A percentile compares a stretch with the other conserved stretches of the same genome.
phyloP scores from a whole-genome alignment of 495 filamentous ascomycete genomes.

The Haplographium delicatum region DNA sequence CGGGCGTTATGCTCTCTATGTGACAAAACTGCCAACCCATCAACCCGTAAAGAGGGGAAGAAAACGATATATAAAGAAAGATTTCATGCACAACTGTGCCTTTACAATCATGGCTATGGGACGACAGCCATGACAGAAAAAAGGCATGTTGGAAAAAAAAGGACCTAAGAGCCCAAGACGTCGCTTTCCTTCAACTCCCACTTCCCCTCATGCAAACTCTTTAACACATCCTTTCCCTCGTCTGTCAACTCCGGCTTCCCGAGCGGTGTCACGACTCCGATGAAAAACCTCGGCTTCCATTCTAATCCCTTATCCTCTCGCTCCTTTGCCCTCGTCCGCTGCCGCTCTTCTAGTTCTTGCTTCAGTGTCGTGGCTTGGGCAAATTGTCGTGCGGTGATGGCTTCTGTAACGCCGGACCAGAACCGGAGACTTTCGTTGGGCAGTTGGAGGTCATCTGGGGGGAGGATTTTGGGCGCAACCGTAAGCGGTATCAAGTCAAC shows the following conservation, averaged over 20 bases:
- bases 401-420: constrained; percentile 80
- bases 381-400: constrained; percentile 82
- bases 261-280: constrained; percentile 60
- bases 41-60: too few species aligned
- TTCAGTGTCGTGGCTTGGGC: constrained; percentile 79
- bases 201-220: constrained; percentile 57
- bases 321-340: constrained; percentile 78
- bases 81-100: too few species aligned
- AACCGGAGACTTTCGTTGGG: constrained; percentile 86
- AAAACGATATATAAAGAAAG: too few species aligned
- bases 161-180: constrained; percentile 25
- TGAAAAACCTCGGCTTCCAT: constrained; percentile 92
- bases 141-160: too few species aligned
- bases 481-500: constrained; percentile 79
- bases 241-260: constrained; percentile 77
- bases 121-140: too few species aligned
- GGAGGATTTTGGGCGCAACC: constrained; percentile 70
- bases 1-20: too few species aligned
- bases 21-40: too few species aligned
- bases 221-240: constrained; percentile 66
- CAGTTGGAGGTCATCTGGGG: constrained; percentile 69
- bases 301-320: constrained; percentile 57
- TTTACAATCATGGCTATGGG: too few species aligned
- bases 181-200: constrained; percentile 50
- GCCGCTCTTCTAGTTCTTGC: constrained; percentile 84